Percentiles rank a stretch among this genome's conserved stretches.
Conservation (phyloP, 805 yeast genomes). For the Candida sonorensis region DNA sequence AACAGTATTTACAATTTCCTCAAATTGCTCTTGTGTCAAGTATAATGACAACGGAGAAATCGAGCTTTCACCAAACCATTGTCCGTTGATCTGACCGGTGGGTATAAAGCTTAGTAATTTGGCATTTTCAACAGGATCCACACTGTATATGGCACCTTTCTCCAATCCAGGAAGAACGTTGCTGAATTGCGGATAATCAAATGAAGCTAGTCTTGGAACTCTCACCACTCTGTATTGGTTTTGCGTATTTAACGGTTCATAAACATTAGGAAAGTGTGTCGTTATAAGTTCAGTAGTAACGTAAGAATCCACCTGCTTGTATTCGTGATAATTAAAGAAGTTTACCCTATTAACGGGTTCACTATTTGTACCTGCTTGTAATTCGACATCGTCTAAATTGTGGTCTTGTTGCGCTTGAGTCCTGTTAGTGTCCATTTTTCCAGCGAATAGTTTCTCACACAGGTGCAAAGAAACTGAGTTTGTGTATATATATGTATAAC, state of each 20-base stretch:
- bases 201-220: slow-evolving; percentile 47
- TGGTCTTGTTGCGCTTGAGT: too few relatives aligned
- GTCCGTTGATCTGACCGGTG: slow-evolving; percentile 32
- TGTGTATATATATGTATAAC: too few relatives aligned
- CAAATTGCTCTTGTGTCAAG: slow-evolving; percentile 32
- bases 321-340: slow-evolving; percentile 69
- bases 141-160: slow-evolving; percentile 57
- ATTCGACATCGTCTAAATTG: not conserved
- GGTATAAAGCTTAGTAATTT: slow-evolving; percentile 31
- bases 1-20: slow-evolving; percentile 33
- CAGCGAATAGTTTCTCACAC: too few relatives aligned
- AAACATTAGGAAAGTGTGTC: slow-evolving; percentile 63
- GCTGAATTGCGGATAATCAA: slow-evolving; percentile 50
- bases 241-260: slow-evolving; percentile 27
- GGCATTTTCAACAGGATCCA: too few relatives aligned
- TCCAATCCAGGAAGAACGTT: slow-evolving; percentile 50
- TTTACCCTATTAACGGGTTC: too few relatives aligned
- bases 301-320: slow-evolving; percentile 20
- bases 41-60: slow-evolving; percentile 40
- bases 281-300: slow-evolving; percentile 39
- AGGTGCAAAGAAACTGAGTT: too few relatives aligned
- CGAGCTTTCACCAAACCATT: slow-evolving; percentile 47
- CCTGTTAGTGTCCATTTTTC: too few relatives aligned
- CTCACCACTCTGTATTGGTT: slow-evolving; percentile 57
- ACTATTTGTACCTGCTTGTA: too few relatives aligned